Evolutionary conservation across 106 monocot species (phyloP), one percentile per base, ranked within the genome.

Genomic region (Dendrobium huoshanense): DNA sequence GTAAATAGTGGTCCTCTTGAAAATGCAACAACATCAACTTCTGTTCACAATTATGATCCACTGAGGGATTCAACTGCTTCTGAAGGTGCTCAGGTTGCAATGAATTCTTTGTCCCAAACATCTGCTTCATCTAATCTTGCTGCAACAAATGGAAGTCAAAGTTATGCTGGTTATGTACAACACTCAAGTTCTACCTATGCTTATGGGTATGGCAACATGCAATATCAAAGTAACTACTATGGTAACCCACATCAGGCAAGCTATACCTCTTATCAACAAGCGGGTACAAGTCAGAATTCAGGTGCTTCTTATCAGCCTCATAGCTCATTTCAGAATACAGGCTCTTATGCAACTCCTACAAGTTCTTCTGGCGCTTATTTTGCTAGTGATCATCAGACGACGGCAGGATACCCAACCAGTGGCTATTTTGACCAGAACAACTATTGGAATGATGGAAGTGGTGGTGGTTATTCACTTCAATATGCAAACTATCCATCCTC

Each of bases 291-390:
- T 91, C 94, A 86, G 88, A 92, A 90, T 87, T 81, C 97, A 98
- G 97, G 97, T 94, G 90, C 91, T 87, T 82, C 94, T 92, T 89
- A 94, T 83, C 94, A 94, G 92, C 81, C 90, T 86, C 91, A 89
- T 94, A 95, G 84, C 90, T 92, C 95, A 92, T 97, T 94, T 94
- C 96, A 92, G 89, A 92, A 97, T 92, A 85, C 96, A 89, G 90
- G 81, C 80, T 83, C 89, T 86, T 90, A 83, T 88, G 82, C 80
- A 77, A 81, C 77, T 85, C 85, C 88, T 80, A 79, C 94, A 83
- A 88, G 84, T 95, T 91, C 93, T 79, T 91, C 92, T 84, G 84
- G 85, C 89, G 89, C 91, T 93, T 93, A 94, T 83, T 90, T 91
- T 96, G 78, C 88, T 91, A 88, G 90, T 92, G 92, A 90, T 98